A percentile compares a stretch with the other conserved stretches of the same genome.
These are phyloP conservation scores for Dactylellina sp. DNA, from an alignment of 2,329 filamentous ascomycete genomes.

Conservation along the genomic window DNA sequence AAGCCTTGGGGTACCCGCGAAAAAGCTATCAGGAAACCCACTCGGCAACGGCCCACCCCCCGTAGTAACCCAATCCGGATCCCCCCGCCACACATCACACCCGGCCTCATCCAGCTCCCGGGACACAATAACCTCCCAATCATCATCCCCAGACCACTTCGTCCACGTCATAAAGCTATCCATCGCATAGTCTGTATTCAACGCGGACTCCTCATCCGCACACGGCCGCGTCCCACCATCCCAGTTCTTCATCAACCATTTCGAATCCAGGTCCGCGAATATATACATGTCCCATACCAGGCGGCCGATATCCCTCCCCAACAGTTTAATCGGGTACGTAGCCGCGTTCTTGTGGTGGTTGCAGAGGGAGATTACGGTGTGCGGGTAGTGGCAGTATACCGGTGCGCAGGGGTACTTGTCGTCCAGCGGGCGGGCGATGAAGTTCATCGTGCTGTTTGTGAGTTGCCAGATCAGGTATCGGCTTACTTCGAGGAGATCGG, in stretches of 20 bases:
- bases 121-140: slow-evolving; percentile 32
- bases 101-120: slow-evolving; percentile 2
- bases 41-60: slow-evolving; percentile 13
- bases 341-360: slow-evolving; percentile 11
- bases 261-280: background rate
- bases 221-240: slow-evolving; percentile 12
- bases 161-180: slow-evolving; percentile 35
- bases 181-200: background rate
- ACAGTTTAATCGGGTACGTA: slow-evolving; percentile 8
- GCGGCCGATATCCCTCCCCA: slow-evolving; percentile 15
- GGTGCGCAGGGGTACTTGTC: slow-evolving; percentile 20
- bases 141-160: slow-evolving; percentile 37
- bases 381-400: slow-evolving; percentile 35
- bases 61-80: slow-evolving; percentile 39
- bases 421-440: slow-evolving; percentile 12
- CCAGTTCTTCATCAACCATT: background rate
- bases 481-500: background rate
- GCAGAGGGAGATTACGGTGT: slow-evolving; percentile 24
- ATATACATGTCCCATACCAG: slow-evolving; percentile 36
- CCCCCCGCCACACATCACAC: slow-evolving; percentile 25
- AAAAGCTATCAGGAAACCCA: slow-evolving; percentile 10
- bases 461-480: slow-evolving; percentile 47
- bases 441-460: slow-evolving; percentile 10
- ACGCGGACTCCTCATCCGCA: slow-evolving; percentile 6
- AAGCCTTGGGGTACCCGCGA: slow-evolving; percentile 1